A percentile compares a stretch with the other conserved stretches of the same genome.
Evolutionary conservation across 805 yeast species (phyloP).

Genomic region (Schwanniomyces pseudopolymorphus): DNA sequence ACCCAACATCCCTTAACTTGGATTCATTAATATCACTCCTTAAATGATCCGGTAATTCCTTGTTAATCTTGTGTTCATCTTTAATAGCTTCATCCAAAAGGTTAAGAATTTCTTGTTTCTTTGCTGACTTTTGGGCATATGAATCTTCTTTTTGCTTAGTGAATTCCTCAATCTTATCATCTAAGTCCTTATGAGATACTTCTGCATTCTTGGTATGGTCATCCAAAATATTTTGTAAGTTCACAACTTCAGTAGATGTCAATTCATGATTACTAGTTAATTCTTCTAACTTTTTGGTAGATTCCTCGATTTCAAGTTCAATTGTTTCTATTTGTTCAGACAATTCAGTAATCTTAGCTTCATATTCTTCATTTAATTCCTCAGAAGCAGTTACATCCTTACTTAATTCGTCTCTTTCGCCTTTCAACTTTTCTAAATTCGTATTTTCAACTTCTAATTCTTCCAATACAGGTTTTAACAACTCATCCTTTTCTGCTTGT

Average conservation of each 20-base stretch:
- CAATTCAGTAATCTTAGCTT: conserved; percentile 44
- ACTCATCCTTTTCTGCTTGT: conserved; percentile 54
- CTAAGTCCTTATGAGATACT: conserved; percentile 33
- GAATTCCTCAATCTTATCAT: conserved; percentile 42
- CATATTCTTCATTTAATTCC: conserved; percentile 43
- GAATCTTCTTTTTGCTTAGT: conserved; percentile 38
- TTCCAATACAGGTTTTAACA: conserved; percentile 53
- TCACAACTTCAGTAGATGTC: conserved; percentile 38
- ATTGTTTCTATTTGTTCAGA: conserved; percentile 44
- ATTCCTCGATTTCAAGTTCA: conserved; percentile 32
- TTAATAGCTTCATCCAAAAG: conserved; percentile 37
- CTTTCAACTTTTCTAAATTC: conserved; percentile 49
- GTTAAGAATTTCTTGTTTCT: conserved; percentile 31
- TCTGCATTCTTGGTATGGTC: conserved; percentile 25
- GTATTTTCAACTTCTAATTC: conserved; percentile 51
- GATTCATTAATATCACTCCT: conserved; percentile 34
- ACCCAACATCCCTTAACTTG: conserved; percentile 37
- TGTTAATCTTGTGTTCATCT: conserved; percentile 49
- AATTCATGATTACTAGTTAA: conserved; percentile 38
- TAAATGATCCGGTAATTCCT: conserved; percentile 54
- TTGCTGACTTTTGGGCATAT: conserved; percentile 33
- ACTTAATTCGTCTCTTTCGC: conserved; percentile 46
- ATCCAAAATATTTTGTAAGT: conserved; percentile 25
- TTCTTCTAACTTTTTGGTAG: conserved; percentile 31
- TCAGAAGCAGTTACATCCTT: conserved; percentile 47